Conservation (phyloP, 257 asterid species). For the Solanum tacnaense region DNA sequence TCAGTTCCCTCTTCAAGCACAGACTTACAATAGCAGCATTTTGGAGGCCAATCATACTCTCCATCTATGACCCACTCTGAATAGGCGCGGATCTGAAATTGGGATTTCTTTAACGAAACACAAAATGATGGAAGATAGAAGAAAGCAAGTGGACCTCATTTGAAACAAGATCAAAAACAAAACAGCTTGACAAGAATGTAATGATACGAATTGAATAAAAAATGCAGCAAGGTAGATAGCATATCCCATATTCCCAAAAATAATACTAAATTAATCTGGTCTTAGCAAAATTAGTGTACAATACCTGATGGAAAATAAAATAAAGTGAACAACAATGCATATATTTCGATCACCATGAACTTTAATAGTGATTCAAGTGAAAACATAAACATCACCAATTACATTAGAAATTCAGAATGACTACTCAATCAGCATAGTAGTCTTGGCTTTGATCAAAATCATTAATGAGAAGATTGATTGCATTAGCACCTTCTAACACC, state of each 20-base stretch:
- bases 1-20: constrained; percentile 62
- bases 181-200: neutral
- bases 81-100: constrained; percentile 58
- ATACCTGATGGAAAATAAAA: neutral
- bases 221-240: neutral
- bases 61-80: constrained; percentile 99
- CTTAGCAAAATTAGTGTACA: neutral
- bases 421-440: neutral
- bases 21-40: constrained; percentile 73
- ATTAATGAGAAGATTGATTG: neutral
- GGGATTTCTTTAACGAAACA: neutral
- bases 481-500: neutral
- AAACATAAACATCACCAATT: neutral
- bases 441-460: neutral
- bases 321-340: neutral
- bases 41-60: constrained; percentile 97
- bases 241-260: neutral
- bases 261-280: neutral
- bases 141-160: neutral
- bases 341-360: neutral
- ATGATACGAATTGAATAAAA: neutral
- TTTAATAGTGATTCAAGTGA: neutral
- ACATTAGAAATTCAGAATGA: neutral
- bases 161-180: neutral
- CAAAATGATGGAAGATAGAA: neutral